Evolutionary conservation across 352 stramenopile genomes (phyloP).

Genomic region (Lagenidium sp.): DNA sequence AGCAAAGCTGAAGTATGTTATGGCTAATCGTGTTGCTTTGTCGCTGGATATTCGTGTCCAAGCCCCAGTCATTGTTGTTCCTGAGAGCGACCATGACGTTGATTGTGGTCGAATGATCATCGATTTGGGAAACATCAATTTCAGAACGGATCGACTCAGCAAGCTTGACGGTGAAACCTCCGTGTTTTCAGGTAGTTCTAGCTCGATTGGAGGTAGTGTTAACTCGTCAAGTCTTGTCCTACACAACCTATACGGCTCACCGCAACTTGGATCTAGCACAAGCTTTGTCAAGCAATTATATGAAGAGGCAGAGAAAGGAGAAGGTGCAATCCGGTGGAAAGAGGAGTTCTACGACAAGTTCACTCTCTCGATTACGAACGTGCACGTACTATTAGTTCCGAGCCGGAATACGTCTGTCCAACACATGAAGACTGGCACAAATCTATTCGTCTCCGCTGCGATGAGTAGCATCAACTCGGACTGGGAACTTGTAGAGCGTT

Average conservation of each 20-base stretch:
- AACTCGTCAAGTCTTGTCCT: conserved; percentile 29
- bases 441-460: no score
- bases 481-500: conserved; percentile 74
- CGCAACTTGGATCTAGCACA: conserved; percentile 37
- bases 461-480: conserved; percentile 35
- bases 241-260: conserved; percentile 28
- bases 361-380: conserved; percentile 68
- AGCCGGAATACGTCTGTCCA: neutral
- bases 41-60: conserved; percentile 79
- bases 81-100: conserved; percentile 70
- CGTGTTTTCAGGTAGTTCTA: conserved; percentile 18
- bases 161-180: conserved; percentile 54
- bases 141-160: conserved; percentile 74
- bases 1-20: conserved; percentile 84
- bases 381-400: conserved; percentile 76
- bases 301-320: conserved; percentile 76
- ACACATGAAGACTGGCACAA: no score
- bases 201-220: conserved; percentile 16
- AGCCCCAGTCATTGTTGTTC: conserved; percentile 78
- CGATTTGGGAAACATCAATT: conserved; percentile 80
- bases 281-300: conserved; percentile 83
- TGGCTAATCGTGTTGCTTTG: conserved; percentile 78
- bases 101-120: conserved; percentile 71
- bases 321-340: conserved; percentile 83
- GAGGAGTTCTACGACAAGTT: conserved; percentile 91